A percentile compares a stretch with the other conserved stretches of the same genome.
Evolutionary conservation across 768 basidiomycete genomes (phyloP).

Genomic region (Pleurotus tuber-regium): DNA sequence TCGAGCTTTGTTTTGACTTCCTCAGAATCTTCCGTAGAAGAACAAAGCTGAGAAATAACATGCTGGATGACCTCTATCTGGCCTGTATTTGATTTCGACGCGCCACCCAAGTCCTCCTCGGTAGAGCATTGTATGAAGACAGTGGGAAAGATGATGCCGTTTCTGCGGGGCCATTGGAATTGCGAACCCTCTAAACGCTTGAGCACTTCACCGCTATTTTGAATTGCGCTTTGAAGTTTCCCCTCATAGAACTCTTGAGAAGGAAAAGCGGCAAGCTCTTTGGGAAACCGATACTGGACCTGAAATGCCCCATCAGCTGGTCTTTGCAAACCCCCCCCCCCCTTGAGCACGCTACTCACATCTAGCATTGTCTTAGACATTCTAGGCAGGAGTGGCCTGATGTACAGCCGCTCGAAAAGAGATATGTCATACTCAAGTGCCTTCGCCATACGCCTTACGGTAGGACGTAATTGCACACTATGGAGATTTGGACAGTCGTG

Average conservation of each 20-base stretch:
- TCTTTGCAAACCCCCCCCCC: too few relatives aligned
- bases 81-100: slow-evolving; percentile 60
- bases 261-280: slow-evolving; percentile 56
- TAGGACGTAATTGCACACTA: slow-evolving; percentile 69
- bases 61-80: slow-evolving; percentile 53
- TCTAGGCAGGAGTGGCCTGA: slow-evolving; percentile 26
- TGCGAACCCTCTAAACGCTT: slow-evolving; percentile 32
- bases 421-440: slow-evolving; percentile 59
- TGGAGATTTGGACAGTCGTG: too few relatives aligned
- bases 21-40: slow-evolving; percentile 18
- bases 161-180: slow-evolving; percentile 57
- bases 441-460: slow-evolving; percentile 56
- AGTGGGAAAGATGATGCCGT: slow-evolving; percentile 41
- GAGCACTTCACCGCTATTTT: slow-evolving; percentile 33
- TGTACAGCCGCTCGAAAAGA: slow-evolving; percentile 59
- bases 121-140: slow-evolving; percentile 56
- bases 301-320: too few relatives aligned
- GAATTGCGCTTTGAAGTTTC: slow-evolving; percentile 45
- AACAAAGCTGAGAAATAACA: slow-evolving; percentile 41
- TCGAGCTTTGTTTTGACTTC: slow-evolving; percentile 11
- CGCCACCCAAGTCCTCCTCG: slow-evolving; percentile 57
- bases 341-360: too few relatives aligned
- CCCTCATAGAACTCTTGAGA: slow-evolving; percentile 63
- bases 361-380: slow-evolving; percentile 63
- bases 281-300: slow-evolving; percentile 66